Base-by-base conservation (phyloP, 257 asterid species). In the Solanum appendiculatum region DNA sequence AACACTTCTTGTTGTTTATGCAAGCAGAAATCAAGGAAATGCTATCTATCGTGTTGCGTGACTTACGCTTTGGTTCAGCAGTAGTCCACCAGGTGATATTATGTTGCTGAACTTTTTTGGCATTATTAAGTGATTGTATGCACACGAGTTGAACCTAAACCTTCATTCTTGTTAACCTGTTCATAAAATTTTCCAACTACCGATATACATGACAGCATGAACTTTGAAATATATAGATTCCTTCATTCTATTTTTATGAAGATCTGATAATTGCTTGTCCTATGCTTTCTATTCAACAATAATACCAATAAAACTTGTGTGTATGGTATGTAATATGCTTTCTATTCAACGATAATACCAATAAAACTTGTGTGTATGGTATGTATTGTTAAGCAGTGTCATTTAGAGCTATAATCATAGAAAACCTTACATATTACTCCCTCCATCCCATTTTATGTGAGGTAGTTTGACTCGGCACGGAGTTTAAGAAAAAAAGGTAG, bases 71-170 rank as follows among this genome's bases (percentile, higher is more conserved):
- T 91, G 91, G 94, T 91, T 90, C 95, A 85, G 97, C 98, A 33
- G 99, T 97, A 86, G 94, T 95, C 86, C 99, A 97, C 93, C 99
- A 97, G 99, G 99, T 97, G 84, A 87, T 51, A 68, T 39, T 86
- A 27, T n/a, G 86, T 86, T 75, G 63, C 69, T 85, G 75, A 34
- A 74, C 63, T 51, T 82, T 85, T 87, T 34, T 21, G 85, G 44
- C 21, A 88, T 75, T 68, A 51, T 56, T 75, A 83, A 56, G 48
- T 48, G 14, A 70, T 72, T 44, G 44, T 6, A 48, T 81, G 44
- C 25, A 48, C 85, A 48, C 31, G 48, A 81, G 68, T 81, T 11
- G 33, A 12, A 16, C 40, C 18, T 1, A 48, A 81, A 31, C 68
- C 85, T 48, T 81, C 68, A 48, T 48, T 31, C 44, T 75, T 75